These are phyloP conservation scores for Hanseniaspora hatyaiensis DNA, from an alignment of 805 yeast genomes.

Conservation along the genomic window DNA sequence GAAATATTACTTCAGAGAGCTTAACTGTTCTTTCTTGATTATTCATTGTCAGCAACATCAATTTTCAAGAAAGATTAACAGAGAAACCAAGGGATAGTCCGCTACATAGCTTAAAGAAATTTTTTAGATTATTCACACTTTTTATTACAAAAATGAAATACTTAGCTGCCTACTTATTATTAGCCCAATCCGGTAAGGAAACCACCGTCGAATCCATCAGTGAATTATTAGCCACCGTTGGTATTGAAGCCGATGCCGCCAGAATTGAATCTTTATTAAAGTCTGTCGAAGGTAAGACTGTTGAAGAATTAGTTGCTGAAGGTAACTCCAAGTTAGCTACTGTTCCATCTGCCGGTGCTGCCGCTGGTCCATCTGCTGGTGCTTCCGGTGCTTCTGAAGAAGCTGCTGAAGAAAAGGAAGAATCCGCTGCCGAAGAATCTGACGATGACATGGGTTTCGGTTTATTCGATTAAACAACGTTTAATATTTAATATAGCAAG, in stretches of 20 bases:
- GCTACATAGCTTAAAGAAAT: conserved; percentile 24
- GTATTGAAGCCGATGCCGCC: conserved; percentile 70
- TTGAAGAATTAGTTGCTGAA: conserved; percentile 60
- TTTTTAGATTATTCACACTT: conserved; percentile 23
- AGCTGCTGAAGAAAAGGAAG: conserved; percentile 48
- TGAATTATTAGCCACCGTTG: conserved; percentile 60
- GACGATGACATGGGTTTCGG: conserved; percentile 74
- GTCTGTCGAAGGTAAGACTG: conserved; percentile 67
- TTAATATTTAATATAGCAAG: not conserved
- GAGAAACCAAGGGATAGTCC: conserved; percentile 30
- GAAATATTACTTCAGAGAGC: too few species aligned
- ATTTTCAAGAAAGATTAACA: too few species aligned
- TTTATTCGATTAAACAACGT: conserved; percentile 43
- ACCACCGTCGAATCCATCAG: conserved; percentile 64
- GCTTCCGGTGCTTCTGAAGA: conserved; percentile 45
- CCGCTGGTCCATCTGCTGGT: conserved; percentile 48
- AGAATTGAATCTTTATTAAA: conserved; percentile 58
- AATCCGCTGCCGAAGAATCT: conserved; percentile 40
- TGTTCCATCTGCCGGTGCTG: conserved; percentile 76
- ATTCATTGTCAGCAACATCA: too few species aligned
- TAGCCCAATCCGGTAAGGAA: conserved; percentile 77
- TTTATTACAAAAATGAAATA: conserved; percentile 49
- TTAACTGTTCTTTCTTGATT: too few species aligned
- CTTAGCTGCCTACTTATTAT: conserved; percentile 87
- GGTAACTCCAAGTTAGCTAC: conserved; percentile 73